A percentile compares a stretch with the other conserved stretches of the same genome.
These are phyloP conservation scores for Acanthochlamys bracteata DNA, from an alignment of 106 monocot species.

Conservation along the genomic window DNA sequence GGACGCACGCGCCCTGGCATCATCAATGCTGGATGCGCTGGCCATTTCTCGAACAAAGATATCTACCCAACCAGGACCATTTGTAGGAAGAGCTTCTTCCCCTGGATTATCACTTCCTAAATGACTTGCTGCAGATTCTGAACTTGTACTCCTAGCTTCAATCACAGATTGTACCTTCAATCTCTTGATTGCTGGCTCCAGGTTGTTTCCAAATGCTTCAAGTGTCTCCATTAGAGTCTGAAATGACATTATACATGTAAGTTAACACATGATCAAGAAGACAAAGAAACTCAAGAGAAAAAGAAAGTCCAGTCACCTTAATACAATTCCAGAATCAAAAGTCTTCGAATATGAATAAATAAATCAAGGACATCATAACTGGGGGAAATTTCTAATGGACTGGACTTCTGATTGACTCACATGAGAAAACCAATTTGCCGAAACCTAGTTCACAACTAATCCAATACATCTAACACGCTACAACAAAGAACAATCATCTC, in stretches of 20 bases:
- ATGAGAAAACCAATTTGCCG: no score
- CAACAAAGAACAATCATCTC: no score
- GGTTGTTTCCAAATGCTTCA: slow-evolving; percentile 34
- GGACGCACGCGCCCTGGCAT: slow-evolving; percentile 63
- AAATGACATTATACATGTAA: not conserved
- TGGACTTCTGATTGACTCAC: no score
- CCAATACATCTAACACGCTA: no score
- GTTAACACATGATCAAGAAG: not conserved
- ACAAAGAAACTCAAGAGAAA: not conserved
- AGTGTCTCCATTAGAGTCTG: slow-evolving; percentile 45
- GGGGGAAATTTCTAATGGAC: no score
- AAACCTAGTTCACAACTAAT: no score
- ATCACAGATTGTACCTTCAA: slow-evolving; percentile 10
- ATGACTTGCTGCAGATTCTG: slow-evolving; percentile 15
- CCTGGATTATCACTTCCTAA: slow-evolving; percentile 6
- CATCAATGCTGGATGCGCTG: slow-evolving; percentile 49
- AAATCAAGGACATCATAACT: no score
- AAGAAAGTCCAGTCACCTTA: not conserved
- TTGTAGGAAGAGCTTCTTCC: slow-evolving; percentile 8
- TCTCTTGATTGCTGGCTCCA: slow-evolving; percentile 45
- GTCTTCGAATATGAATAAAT: no score
- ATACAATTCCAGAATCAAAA: no score
- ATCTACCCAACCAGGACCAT: slow-evolving; percentile 84
- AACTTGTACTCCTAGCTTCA: not conserved
- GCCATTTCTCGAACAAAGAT: slow-evolving; percentile 82